Evolutionary conservation across 2,329 filamentous ascomycete species (phyloP).

Genomic region (Neocatenulostroma microsporum): DNA sequence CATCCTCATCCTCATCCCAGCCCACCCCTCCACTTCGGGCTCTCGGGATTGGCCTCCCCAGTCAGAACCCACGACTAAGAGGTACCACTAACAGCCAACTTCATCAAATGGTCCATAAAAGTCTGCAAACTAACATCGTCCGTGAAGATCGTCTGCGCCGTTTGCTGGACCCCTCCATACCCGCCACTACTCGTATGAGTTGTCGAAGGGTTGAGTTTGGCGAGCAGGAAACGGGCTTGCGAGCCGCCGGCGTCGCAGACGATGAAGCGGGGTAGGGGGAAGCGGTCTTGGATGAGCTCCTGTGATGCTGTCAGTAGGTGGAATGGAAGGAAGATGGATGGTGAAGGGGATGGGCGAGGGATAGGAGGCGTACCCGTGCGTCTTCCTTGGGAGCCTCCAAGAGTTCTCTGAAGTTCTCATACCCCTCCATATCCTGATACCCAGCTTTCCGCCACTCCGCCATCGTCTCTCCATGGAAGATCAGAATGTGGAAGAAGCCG

Average conservation of each 20-base stretch:
- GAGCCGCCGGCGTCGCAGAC: conserved; percentile 98
- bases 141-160: conserved; percentile 96
- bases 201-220: conserved; percentile 94
- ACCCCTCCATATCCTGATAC: conserved; percentile 96
- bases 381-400: conserved; percentile 94
- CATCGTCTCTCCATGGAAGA: conserved; percentile 97
- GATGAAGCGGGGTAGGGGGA: conserved; percentile 96
- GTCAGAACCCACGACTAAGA: too few relatives aligned
- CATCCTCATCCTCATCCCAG: too few relatives aligned
- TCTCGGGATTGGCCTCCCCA: too few relatives aligned
- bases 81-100: conserved; percentile 48
- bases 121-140: conserved; percentile 97
- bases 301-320: too few relatives aligned
- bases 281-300: conserved; percentile 95
- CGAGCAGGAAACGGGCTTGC: conserved; percentile 91
- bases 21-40: too few relatives aligned
- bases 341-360: background rate
- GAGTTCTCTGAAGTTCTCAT: conserved; percentile 86
- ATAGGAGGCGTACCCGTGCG: conserved; percentile 62
- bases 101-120: conserved; percentile 99
- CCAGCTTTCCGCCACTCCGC: conserved; percentile 97
- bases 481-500: conserved; percentile 98
- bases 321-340: background rate
- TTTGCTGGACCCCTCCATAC: conserved; percentile 82
- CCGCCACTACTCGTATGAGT: conserved; percentile 77